These are phyloP conservation scores for Cronartium quercuum DNA, from an alignment of 1,284 basidiomycete genomes.

Conservation along the genomic window DNA sequence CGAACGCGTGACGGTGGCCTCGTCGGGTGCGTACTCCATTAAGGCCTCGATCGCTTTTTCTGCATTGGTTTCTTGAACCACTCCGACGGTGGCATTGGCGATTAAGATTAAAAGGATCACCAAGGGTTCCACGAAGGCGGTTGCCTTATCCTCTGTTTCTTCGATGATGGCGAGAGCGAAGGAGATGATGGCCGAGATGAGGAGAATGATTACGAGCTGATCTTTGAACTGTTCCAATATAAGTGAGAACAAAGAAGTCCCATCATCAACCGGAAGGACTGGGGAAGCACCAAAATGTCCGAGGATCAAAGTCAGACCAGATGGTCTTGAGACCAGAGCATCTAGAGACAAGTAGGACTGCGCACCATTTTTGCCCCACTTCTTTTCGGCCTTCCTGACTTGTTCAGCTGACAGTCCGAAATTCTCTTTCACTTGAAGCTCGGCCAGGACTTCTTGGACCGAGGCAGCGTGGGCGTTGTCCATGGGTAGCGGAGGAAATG, in stretches of 20 bases:
- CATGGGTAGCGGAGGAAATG: slow-evolving; percentile 31
- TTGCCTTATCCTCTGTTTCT: slow-evolving; percentile 58
- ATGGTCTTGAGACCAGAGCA: not conserved
- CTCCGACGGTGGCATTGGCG: slow-evolving; percentile 88
- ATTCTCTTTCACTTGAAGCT: slow-evolving; percentile 41
- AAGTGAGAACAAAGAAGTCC: slow-evolving; percentile 81
- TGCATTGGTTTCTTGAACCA: slow-evolving; percentile 88
- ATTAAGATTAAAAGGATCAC: slow-evolving; percentile 89
- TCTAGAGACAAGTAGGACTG: slow-evolving; percentile 36
- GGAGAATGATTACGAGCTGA: slow-evolving; percentile 82
- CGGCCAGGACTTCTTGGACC: slow-evolving; percentile 40
- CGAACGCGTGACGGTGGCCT: slow-evolving; percentile 78
- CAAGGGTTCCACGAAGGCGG: slow-evolving; percentile 82
- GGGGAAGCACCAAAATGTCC: slow-evolving; percentile 55
- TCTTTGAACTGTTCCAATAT: slow-evolving; percentile 97
- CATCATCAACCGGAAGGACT: slow-evolving; percentile 62
- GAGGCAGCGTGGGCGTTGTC: slow-evolving; percentile 41
- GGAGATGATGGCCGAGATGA: slow-evolving; percentile 82
- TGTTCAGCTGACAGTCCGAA: slow-evolving; percentile 39
- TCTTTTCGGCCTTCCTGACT: slow-evolving; percentile 25
- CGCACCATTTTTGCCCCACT: slow-evolving; percentile 77
- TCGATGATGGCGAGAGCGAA: slow-evolving; percentile 83
- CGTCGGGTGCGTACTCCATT: slow-evolving; percentile 89
- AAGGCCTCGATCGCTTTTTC: slow-evolving; percentile 94
- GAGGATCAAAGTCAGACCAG: not conserved